Evolutionary conservation across 192 early-diverging fungal genomes (phyloP), one percentile per base, ranked within the genome.

Genomic region (Rhizophagus sp.): DNA sequence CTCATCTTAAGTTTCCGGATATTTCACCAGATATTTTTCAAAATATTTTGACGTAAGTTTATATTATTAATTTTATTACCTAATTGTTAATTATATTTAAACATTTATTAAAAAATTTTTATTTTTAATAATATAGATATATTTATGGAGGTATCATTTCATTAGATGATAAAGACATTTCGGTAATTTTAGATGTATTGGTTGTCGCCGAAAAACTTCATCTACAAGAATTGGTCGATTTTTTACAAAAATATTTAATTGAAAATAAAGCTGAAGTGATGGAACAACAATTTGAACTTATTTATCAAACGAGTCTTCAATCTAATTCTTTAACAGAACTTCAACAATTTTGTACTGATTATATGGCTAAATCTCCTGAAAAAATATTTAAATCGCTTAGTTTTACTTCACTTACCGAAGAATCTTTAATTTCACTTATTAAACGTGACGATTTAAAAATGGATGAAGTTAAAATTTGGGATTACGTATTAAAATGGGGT

Each of bases 401-500:
- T 5, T 57, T 57, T 19, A 19, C 17, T 57, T 57, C 50, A 9
- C 50, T 57, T 57, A 0, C 50, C 13, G 50, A 57, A 57, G 0
- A 19, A 57, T 57, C 15, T 19, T 57, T 57, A 57, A 57, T 57
- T 6, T 22, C 36, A 17, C 66, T 68, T 12, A 27, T 68, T 30
- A 15, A 30, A 68, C 24, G 66, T 68, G 66, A 68, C 12, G 66
- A 68, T 30, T 36, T 68, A 19, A 25, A 34, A 27, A 33, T 68
- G 19, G 27, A 30, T 19, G 66, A 68, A 36, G 36, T 68, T 11
- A n/a, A 68, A 68, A n/a, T 68, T 36, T 68, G 66, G 66, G 66
- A 68, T 13, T 19, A 68, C 22, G 66, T 68, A 34, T 34, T 68
- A 34, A 68, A 68, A 68, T 68, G 66, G 66, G 66, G 66, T 30